These are phyloP conservation scores for Westerdykella aurantiaca DNA, from an alignment of 2,329 filamentous ascomycete genomes.

Conservation along the genomic window DNA sequence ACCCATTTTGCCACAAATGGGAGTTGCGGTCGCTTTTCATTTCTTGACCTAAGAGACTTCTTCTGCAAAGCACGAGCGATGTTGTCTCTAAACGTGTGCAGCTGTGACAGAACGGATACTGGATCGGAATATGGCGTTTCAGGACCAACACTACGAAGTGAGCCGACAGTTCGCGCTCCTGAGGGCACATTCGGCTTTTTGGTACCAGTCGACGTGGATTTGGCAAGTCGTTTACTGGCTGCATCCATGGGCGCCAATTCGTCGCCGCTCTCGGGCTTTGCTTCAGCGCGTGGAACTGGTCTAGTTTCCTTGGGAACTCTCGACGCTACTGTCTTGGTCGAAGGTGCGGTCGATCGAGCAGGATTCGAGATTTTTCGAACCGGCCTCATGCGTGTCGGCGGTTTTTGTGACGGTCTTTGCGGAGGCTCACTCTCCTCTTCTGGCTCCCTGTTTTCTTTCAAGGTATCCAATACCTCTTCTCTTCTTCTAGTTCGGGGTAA, in stretches of 20 bases:
- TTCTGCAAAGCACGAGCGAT: conserved; percentile 41
- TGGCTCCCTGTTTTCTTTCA: conserved; percentile 37
- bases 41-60: conserved; percentile 28
- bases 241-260: conserved; percentile 19
- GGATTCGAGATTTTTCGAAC: conserved; percentile 35
- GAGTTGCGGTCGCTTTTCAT: conserved; percentile 49
- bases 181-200: conserved; percentile 10
- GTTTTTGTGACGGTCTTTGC: conserved; percentile 29
- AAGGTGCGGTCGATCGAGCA: conserved; percentile 24
- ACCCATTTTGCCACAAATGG: conserved; percentile 71
- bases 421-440: conserved; percentile 21
- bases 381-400: conserved; percentile 32
- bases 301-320: conserved; percentile 26
- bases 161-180: conserved; percentile 14
- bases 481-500: conserved; percentile 16
- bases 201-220: conserved; percentile 10
- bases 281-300: conserved; percentile 20
- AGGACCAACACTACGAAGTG: conserved; percentile 19
- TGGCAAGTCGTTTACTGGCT: conserved; percentile 15
- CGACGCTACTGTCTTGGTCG: conserved; percentile 19
- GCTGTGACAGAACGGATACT: conserved; percentile 40
- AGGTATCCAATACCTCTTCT: conserved; percentile 21
- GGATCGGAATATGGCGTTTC: conserved; percentile 40
- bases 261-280: conserved; percentile 16
- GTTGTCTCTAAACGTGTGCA: conserved; percentile 43